A percentile compares a stretch with the other conserved stretches of the same genome.
These are phyloP conservation scores for Pseudoscleropodium purum DNA, from an alignment of 225 moss, liverwort and hornwort species.

Conservation along the genomic window DNA sequence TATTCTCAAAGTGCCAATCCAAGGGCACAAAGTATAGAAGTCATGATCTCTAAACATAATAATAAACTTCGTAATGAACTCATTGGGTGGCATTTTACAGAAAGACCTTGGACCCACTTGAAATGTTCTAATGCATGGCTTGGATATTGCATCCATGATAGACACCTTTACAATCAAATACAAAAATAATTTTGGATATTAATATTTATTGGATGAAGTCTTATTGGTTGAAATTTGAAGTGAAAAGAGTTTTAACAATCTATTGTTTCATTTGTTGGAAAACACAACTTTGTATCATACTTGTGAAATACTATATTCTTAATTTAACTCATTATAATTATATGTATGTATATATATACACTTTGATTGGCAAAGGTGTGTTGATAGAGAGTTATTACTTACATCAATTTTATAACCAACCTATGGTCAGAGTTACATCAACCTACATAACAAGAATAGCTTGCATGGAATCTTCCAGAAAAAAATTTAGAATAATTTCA, in stretches of 20 bases:
- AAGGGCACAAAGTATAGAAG: neutral
- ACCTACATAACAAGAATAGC: too few species aligned
- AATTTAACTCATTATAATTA: neutral
- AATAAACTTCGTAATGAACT: rapidly evolving
- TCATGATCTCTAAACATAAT: rapidly evolving
- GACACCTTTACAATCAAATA: neutral
- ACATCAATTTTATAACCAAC: too few species aligned
- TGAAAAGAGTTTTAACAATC: rapidly evolving
- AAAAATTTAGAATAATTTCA: too few species aligned
- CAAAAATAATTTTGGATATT: neutral
- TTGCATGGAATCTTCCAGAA: too few species aligned
- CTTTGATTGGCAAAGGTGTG: neutral
- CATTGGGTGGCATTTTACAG: neutral
- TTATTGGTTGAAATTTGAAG: too few species aligned
- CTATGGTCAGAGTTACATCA: too few species aligned
- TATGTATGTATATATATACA: too few species aligned
- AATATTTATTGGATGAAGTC: neutral
- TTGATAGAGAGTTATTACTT: neutral
- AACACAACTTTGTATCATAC: neutral
- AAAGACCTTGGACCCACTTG: neutral
- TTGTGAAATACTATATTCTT: neutral
- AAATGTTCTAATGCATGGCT: neutral
- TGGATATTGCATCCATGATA: neutral
- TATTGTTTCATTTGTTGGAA: too few species aligned
- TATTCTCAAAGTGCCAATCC: neutral